These are phyloP conservation scores for Prunella vulgaris DNA, from an alignment of 257 asterid species.

Conservation along the genomic window DNA sequence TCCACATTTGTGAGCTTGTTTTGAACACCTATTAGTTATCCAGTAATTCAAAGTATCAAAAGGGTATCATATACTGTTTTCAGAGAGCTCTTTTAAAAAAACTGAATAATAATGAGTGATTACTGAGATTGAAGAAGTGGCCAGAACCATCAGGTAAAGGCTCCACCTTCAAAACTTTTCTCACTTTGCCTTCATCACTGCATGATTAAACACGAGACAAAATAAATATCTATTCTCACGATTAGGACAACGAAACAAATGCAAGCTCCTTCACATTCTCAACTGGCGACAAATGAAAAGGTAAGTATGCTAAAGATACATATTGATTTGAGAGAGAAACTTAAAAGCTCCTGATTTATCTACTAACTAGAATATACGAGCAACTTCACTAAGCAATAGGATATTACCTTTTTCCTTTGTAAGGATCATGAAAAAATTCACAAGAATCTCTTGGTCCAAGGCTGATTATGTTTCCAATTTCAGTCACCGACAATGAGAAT, in stretches of 20 bases:
- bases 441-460: slow-evolving; percentile 86
- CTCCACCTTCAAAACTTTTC: slow-evolving; percentile 93
- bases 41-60: slow-evolving; percentile 15
- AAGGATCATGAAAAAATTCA: slow-evolving; percentile 94
- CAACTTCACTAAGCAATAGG: not conserved
- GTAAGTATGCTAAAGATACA: not conserved
- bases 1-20: slow-evolving; percentile 82
- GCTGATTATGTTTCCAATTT: slow-evolving; percentile 73
- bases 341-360: not conserved
- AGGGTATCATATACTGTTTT: not conserved
- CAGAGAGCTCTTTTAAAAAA: not conserved
- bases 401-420: slow-evolving; percentile 74
- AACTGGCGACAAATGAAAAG: not conserved
- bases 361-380: slow-evolving; percentile 2
- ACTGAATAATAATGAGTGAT: slow-evolving; percentile 25
- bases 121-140: slow-evolving; percentile 93
- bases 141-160: slow-evolving; percentile 99
- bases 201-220: slow-evolving; percentile 20
- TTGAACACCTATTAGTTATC: slow-evolving; percentile 71
- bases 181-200: slow-evolving; percentile 96
- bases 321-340: not conserved
- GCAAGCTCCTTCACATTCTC: slow-evolving; percentile 2
- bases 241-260: not conserved
- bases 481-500: slow-evolving; percentile 77
- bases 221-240: not conserved